Percentiles rank a stretch among this genome's conserved stretches.
Evolutionary conservation across 148 eudicot species (phyloP).

Genomic region (Persicaria maculosa): DNA sequence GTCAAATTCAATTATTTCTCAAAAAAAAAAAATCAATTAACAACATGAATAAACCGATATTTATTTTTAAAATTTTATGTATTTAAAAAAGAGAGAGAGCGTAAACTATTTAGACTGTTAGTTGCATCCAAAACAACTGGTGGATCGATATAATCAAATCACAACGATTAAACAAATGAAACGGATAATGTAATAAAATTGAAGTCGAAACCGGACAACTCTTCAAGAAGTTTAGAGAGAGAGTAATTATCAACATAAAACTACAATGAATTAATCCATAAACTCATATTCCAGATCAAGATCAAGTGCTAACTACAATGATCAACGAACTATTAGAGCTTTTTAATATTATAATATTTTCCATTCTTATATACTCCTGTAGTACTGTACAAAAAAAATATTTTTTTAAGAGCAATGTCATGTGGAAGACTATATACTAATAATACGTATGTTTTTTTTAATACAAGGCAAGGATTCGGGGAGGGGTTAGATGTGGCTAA

Average conservation of each 20-base stretch:
- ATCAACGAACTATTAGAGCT: background rate
- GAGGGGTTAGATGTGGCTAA: too few relatives aligned
- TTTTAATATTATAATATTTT: background rate
- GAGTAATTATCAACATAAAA: background rate
- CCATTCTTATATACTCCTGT: too few relatives aligned
- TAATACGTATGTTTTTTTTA: too few relatives aligned
- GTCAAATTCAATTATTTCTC: too few relatives aligned
- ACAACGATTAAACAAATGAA: background rate
- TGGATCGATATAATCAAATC: background rate
- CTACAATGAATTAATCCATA: background rate
- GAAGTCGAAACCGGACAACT: background rate
- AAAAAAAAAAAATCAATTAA: too few relatives aligned
- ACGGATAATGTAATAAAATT: constrained; percentile 7
- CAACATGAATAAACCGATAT: too few relatives aligned
- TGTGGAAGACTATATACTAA: background rate
- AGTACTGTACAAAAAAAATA: background rate
- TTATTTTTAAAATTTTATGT: background rate
- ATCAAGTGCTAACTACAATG: background rate
- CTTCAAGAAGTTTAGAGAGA: background rate
- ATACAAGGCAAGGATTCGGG: too few relatives aligned
- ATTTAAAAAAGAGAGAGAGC: background rate
- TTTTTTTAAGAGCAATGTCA: background rate
- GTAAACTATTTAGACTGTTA: background rate
- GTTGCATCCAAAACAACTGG: background rate
- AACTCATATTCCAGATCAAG: background rate